Conservation (phyloP, 2,329 filamentous ascomycete genomes). For the Grosmannia serpens region DNA sequence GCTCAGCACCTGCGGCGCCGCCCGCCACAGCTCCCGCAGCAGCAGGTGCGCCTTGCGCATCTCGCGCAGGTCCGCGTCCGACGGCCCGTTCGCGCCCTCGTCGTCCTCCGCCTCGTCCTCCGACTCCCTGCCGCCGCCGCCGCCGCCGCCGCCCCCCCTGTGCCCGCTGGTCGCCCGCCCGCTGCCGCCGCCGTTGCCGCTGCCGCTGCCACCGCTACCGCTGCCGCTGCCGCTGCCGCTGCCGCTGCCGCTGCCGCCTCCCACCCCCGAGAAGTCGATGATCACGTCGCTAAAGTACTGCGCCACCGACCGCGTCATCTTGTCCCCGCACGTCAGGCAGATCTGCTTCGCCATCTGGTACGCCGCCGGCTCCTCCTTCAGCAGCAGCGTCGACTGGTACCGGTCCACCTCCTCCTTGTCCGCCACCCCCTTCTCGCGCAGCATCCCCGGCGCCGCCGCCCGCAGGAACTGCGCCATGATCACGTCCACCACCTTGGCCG, state of each 20-base stretch:
- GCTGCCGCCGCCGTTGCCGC: background rate
- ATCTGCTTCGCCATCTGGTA: conserved; percentile 96
- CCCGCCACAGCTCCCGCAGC: conserved; percentile 86
- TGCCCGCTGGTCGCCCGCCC: background rate
- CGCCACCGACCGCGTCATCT: conserved; percentile 88
- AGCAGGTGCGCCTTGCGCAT: conserved; percentile 81
- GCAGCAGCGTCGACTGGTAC: conserved; percentile 70
- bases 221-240: background rate
- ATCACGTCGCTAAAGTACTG: conserved; percentile 98
- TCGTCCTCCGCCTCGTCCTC: conserved; percentile 23
- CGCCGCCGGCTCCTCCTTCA: conserved; percentile 80
- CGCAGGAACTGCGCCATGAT: conserved; percentile 93
- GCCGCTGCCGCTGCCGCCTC: conserved; percentile 25
- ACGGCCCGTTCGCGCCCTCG: conserved; percentile 45
- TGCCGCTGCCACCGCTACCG: conserved; percentile 24
- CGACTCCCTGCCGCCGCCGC: conserved; percentile 24
- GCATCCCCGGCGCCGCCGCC: conserved; percentile 60
- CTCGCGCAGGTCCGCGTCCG: conserved; percentile 77
- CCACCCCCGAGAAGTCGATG: conserved; percentile 64
- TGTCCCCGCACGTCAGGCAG: conserved; percentile 79
- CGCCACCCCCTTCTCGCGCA: conserved; percentile 39
- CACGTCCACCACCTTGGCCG: conserved; percentile 74
- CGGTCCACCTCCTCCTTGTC: conserved; percentile 48
- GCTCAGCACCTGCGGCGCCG: conserved; percentile 74
- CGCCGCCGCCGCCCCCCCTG: background rate